A percentile compares a stretch with the other conserved stretches of the same genome.
phyloP scores from a whole-genome alignment of 768 basidiomycete genomes.

The Pleurotus pulmonarius region DNA sequence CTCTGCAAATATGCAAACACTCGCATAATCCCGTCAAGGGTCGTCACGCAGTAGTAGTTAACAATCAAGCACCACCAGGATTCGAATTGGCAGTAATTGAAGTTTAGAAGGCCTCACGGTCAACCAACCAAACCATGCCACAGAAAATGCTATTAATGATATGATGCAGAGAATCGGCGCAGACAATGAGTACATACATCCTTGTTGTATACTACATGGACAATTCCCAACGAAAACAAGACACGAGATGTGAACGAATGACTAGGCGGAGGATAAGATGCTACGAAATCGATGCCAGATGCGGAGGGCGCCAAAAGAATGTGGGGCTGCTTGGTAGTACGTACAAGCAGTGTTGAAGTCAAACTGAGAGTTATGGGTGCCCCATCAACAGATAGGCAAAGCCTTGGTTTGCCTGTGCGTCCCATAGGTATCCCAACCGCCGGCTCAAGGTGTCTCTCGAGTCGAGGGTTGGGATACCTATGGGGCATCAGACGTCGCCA shows the following conservation, averaged over 20 bases:
- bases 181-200: slow-evolving; percentile 4
- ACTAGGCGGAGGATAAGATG: not conserved
- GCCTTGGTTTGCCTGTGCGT: not conserved
- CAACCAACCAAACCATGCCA: too few species aligned
- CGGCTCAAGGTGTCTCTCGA: not conserved
- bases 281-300: not conserved
- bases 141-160: too few species aligned
- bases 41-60: too few species aligned
- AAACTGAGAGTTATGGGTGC: not conserved
- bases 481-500: not conserved
- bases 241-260: not conserved
- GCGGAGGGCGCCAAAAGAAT: not conserved
- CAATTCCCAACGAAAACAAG: not conserved
- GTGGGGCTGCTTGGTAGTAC: not conserved
- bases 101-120: too few species aligned
- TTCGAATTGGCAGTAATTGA: too few species aligned
- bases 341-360: not conserved
- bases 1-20: too few species aligned
- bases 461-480: not conserved
- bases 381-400: not conserved
- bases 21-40: too few species aligned
- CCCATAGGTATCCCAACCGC: not conserved
- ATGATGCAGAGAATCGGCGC: too few species aligned
- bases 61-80: too few species aligned
- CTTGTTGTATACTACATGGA: slow-evolving; percentile 6